Evolutionary conservation across 1,139 yeast species (phyloP).

Genomic region (Candida tetrigidarum): DNA sequence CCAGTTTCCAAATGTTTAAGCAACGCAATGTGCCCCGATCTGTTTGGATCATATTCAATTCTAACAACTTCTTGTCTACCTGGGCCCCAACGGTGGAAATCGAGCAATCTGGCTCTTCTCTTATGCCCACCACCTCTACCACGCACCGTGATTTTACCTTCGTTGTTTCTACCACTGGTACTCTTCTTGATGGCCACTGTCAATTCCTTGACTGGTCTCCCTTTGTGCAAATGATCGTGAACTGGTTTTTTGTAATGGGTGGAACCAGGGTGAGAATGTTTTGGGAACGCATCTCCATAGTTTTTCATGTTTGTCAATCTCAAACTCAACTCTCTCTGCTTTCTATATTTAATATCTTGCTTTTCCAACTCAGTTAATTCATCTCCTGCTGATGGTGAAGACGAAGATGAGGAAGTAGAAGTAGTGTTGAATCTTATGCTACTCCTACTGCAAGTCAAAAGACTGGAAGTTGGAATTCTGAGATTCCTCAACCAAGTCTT

Average conservation of each 20-base stretch:
- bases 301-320: constrained; percentile 73
- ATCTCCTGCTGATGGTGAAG: background rate
- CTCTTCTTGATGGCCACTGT: constrained; percentile 70
- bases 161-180: constrained; percentile 87
- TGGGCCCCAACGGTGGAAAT: constrained; percentile 64
- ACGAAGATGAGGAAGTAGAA: too few species aligned
- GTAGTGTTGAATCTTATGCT: constrained; percentile 5
- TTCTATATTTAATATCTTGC: constrained; percentile 72
- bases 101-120: constrained; percentile 83
- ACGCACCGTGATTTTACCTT: constrained; percentile 88
- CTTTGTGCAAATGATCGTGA: constrained; percentile 85
- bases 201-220: constrained; percentile 76
- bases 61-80: constrained; percentile 85
- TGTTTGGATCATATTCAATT: constrained; percentile 95
- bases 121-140: constrained; percentile 98
- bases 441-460: background rate
- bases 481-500: constrained; percentile 3
- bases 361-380: constrained; percentile 70
- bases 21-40: constrained; percentile 93
- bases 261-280: constrained; percentile 77
- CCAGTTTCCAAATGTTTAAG: constrained; percentile 67
- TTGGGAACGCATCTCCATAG: constrained; percentile 68
- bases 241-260: constrained; percentile 91
- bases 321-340: constrained; percentile 75
- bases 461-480: background rate